Evolutionary conservation across 441 rosid species (phyloP).

Genomic region (Pelargonium citronellum): DNA sequence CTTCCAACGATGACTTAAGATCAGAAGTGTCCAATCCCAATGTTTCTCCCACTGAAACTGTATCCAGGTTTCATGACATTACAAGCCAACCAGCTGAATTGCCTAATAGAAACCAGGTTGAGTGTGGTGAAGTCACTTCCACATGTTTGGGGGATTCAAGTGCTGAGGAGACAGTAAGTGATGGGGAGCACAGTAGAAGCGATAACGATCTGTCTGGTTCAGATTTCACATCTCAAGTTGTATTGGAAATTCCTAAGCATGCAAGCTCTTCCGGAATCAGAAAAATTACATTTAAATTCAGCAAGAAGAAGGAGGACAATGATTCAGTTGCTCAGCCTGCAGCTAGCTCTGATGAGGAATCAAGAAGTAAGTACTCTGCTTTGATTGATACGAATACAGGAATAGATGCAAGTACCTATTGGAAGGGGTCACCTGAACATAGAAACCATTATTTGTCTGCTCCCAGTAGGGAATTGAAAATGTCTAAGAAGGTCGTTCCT

Average conservation of each 20-base stretch:
- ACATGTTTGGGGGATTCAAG: slow-evolving; percentile 38
- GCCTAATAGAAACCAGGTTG: slow-evolving; percentile 24
- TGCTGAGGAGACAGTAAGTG: slow-evolving; percentile 43
- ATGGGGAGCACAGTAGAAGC: slow-evolving; percentile 35
- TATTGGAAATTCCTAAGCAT: slow-evolving; percentile 79
- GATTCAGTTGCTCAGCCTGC: slow-evolving; percentile 17
- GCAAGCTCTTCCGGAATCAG: slow-evolving; percentile 69
- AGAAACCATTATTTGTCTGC: slow-evolving; percentile 28
- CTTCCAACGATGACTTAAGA: slow-evolving; percentile 54
- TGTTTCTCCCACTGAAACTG: slow-evolving; percentile 49
- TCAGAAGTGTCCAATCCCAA: slow-evolving; percentile 83
- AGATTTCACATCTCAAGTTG: slow-evolving; percentile 47
- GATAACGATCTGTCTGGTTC: slow-evolving; percentile 25
- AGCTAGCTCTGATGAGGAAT: background rate
- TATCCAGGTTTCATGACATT: slow-evolving; percentile 41
- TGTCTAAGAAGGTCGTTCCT: slow-evolving; percentile 67
- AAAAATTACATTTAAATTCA: slow-evolving; percentile 76
- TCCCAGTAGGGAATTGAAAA: slow-evolving; percentile 54
- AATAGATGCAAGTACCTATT: slow-evolving; percentile 13
- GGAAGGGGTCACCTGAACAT: slow-evolving; percentile 27
- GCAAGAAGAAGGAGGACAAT: slow-evolving; percentile 54
- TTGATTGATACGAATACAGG: slow-evolving; percentile 18
- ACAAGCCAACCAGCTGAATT: slow-evolving; percentile 42
- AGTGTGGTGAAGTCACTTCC: slow-evolving; percentile 33
- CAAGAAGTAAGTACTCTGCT: slow-evolving; percentile 13